Evolutionary conservation across 257 asterid species (phyloP).

Genomic region (Ajuga chamaepitys): DNA sequence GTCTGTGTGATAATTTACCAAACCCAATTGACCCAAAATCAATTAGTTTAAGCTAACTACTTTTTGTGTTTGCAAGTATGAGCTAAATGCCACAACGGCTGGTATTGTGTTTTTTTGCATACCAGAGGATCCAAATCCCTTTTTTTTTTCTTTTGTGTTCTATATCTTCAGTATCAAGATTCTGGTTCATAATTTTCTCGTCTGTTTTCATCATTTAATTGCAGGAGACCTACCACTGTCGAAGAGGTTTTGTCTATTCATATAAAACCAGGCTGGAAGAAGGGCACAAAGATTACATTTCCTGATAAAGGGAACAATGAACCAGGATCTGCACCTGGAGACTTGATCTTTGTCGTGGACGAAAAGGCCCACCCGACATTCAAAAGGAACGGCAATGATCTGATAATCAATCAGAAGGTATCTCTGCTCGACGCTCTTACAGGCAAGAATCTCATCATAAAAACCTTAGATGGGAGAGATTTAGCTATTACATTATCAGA

Average conservation of each 20-base stretch:
- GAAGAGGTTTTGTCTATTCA: constrained; percentile 75
- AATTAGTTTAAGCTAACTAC: too few relatives aligned
- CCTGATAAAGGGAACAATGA: constrained; percentile 86
- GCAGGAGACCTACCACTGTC: constrained; percentile 70
- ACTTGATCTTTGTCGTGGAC: constrained; percentile 70
- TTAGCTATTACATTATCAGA: constrained; percentile 47
- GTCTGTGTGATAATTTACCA: too few relatives aligned
- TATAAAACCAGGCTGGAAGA: constrained; percentile 95
- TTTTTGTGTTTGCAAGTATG: too few relatives aligned
- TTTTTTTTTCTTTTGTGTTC: neutral
- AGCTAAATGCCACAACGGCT: too few relatives aligned
- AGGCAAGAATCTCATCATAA: constrained; percentile 57
- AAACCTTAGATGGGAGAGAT: constrained; percentile 62
- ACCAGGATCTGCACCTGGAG: constrained; percentile 66
- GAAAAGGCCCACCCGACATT: constrained; percentile 76
- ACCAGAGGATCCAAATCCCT: too few relatives aligned
- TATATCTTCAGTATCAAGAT: neutral
- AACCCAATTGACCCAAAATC: too few relatives aligned
- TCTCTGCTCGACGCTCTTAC: constrained; percentile 88
- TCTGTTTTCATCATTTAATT: constrained; percentile 1
- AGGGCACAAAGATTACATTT: constrained; percentile 90
- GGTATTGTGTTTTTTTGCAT: too few relatives aligned
- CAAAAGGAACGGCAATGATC: constrained; percentile 83
- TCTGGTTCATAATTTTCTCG: neutral
- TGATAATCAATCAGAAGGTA: constrained; percentile 48